Evolutionary conservation across 768 basidiomycete genomes (phyloP).

Genomic region (Rhizopogon roseolus): DNA sequence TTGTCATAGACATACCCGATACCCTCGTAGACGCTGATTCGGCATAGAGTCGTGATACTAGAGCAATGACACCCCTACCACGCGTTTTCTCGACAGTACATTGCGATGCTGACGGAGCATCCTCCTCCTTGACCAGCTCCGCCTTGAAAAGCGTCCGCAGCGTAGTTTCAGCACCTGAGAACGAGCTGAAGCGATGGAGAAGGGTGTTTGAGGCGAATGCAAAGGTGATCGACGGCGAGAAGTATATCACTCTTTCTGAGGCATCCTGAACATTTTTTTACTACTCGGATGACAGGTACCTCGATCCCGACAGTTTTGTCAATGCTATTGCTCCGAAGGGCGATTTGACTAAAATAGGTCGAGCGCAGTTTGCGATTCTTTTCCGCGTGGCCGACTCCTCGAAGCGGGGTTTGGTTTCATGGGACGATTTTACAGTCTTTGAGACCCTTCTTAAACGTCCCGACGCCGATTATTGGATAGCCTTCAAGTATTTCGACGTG

Average conservation of each 20-base stretch:
- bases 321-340: constrained; percentile 89
- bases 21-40: constrained; percentile 23
- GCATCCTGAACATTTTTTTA: constrained; percentile 4
- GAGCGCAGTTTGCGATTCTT: constrained; percentile 84
- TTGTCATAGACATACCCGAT: constrained; percentile 31
- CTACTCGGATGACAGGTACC: constrained; percentile 49
- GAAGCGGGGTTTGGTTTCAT: constrained; percentile 74
- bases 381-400: constrained; percentile 85
- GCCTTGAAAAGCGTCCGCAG: constrained; percentile 64
- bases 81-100: constrained; percentile 46
- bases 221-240: constrained; percentile 71
- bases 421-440: constrained; percentile 96
- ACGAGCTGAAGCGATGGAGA: constrained; percentile 84
- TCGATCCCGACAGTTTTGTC: constrained; percentile 86
- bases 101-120: constrained; percentile 40
- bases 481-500: constrained; percentile 95
- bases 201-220: constrained; percentile 84
- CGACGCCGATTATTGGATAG: constrained; percentile 96
- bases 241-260: constrained; percentile 47
- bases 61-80: constrained; percentile 34
- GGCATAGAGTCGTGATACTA: constrained; percentile 15
- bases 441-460: constrained; percentile 90
- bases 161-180: constrained; percentile 70
- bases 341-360: constrained; percentile 82
- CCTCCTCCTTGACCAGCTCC: constrained; percentile 43